Evolutionary conservation across 164 flowering plant genomes (phyloP).

Genomic region (Aristolochia fimbriata): DNA sequence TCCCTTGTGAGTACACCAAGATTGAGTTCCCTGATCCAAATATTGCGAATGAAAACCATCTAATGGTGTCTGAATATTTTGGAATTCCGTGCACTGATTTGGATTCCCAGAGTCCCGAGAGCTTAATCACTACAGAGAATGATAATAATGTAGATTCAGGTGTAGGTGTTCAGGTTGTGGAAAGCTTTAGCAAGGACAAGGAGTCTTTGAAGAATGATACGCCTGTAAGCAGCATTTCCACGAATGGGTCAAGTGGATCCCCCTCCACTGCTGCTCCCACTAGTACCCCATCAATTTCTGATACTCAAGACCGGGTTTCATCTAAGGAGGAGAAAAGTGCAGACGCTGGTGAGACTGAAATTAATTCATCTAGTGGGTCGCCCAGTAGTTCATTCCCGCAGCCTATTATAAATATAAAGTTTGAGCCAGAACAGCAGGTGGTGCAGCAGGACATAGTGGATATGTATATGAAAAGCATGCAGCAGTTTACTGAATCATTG

Average conservation of each 20-base stretch:
- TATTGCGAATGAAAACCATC: conserved; percentile 59
- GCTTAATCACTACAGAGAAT: conserved; percentile 32
- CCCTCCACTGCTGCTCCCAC: conserved; percentile 34
- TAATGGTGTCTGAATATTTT: conserved; percentile 83
- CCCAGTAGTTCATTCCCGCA: conserved; percentile 19
- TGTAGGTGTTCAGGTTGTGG: conserved; percentile 23
- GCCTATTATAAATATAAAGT: conserved; percentile 37
- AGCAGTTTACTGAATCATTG: conserved; percentile 90
- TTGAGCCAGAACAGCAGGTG: conserved; percentile 53
- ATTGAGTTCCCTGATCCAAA: conserved; percentile 92
- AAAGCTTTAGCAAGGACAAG: conserved; percentile 26
- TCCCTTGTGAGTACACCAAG: conserved; percentile 38
- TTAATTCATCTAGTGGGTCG: conserved; percentile 27
- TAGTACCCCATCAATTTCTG: conserved; percentile 37
- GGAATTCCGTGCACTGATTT: conserved; percentile 29
- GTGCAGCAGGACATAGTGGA: conserved; percentile 93
- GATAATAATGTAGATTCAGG: conserved; percentile 29
- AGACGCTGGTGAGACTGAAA: conserved; percentile 31
- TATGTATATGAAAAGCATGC: conserved; percentile 99
- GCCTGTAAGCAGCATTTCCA: conserved; percentile 60
- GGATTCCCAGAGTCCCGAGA: conserved; percentile 48
- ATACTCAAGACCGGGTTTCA: conserved; percentile 29
- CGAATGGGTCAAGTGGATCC: conserved; percentile 31
- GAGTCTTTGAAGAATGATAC: conserved; percentile 32
- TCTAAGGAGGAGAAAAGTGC: conserved; percentile 13